Conservation (phyloP, 2,329 filamentous ascomycete genomes). For the Drechmeria coniospora region DNA sequence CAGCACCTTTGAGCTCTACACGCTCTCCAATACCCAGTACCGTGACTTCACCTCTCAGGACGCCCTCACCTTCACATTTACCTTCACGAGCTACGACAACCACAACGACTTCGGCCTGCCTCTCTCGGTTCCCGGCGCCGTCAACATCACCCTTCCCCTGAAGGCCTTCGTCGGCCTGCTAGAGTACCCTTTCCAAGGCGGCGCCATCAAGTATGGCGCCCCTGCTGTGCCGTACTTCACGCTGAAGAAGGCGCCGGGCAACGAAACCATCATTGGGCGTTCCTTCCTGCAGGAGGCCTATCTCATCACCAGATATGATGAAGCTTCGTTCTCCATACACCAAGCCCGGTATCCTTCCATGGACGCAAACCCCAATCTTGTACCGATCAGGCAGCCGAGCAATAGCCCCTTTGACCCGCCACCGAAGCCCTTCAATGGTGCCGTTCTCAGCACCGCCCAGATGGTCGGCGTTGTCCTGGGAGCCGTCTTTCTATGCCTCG, state of each 20-base stretch:
- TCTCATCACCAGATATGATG: slow-evolving; percentile 40
- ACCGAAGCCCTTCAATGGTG: slow-evolving; percentile 5
- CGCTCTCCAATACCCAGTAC: slow-evolving; percentile 43
- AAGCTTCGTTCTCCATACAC: slow-evolving; percentile 35
- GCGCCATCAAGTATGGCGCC: slow-evolving; percentile 26
- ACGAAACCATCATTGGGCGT: slow-evolving; percentile 45
- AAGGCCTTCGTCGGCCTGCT: slow-evolving; percentile 33
- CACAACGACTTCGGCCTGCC: slow-evolving; percentile 35
- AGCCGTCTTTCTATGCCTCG: slow-evolving; percentile 16
- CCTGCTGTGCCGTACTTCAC: slow-evolving; percentile 47
- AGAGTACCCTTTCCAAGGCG: slow-evolving; percentile 32
- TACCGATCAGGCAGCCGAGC: slow-evolving; percentile 24
- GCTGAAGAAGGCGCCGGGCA: slow-evolving; percentile 38
- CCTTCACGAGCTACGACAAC: slow-evolving; percentile 39
- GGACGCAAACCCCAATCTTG: slow-evolving; percentile 23
- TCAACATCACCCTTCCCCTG: slow-evolving; percentile 39
- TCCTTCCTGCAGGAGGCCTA: slow-evolving; percentile 58
- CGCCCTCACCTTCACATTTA: slow-evolving; percentile 40
- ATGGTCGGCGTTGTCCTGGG: slow-evolving; percentile 32
- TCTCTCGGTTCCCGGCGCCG: slow-evolving; percentile 30
- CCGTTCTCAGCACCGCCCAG: slow-evolving; percentile 22
- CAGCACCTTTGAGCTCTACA: slow-evolving; percentile 46
- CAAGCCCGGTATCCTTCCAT: slow-evolving; percentile 36
- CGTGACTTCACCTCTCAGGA: slow-evolving; percentile 25
- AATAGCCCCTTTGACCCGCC: slow-evolving; percentile 32